Evolutionary conservation across 148 eudicot species (phyloP), one percentile per base, ranked within the genome.

Genomic region (Persicaria maculosa): DNA sequence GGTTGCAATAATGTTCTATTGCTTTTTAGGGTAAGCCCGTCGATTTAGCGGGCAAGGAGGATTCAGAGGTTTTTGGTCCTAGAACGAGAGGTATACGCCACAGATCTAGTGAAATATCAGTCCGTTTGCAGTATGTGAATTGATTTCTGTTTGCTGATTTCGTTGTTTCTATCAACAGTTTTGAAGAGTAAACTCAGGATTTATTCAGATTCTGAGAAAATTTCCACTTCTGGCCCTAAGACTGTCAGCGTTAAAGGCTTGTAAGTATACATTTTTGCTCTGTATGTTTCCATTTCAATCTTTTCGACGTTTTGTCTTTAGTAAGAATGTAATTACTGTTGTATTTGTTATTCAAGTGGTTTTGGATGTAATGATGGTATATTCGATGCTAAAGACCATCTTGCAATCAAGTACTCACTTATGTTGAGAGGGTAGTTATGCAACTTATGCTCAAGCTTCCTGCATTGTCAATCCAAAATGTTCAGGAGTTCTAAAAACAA

Each of bases 171-270:
- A 8, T 12, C 5, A 40, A 15, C 44, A 65, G 70, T 65, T 36
- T 36, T 65, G 43, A 14, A 45, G 46, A 65, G 16, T 36, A 65
- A 40, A 40, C 31, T 65, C 70, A 65, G 43, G 70, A 65, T 65
- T 65, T 65, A 65, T 65, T 40, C 70, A 4, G 70, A 65, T 1
- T 36, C 40, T 10, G 70, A 65, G 44, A 65, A 65, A 46, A 17
- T 46, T 65, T 65, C 70, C 3, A 46, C 70, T 65, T 65, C 46
- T 43, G 70, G 36, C 47, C 19, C 46, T 65, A 46, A 65, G 45
- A 17, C 70, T 36, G 6, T 40, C 4, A 17, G 17, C n/a, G 40
- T 46, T 65, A 65, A 40, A 36, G 15, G 47, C 70, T 65, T 46
- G 70, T 65, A 65, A 36, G 47, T 46, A 40, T 36, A 36, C 47